Evolutionary conservation across 148 eudicot genomes (phyloP).

Genomic region (Bassia scoparia): DNA sequence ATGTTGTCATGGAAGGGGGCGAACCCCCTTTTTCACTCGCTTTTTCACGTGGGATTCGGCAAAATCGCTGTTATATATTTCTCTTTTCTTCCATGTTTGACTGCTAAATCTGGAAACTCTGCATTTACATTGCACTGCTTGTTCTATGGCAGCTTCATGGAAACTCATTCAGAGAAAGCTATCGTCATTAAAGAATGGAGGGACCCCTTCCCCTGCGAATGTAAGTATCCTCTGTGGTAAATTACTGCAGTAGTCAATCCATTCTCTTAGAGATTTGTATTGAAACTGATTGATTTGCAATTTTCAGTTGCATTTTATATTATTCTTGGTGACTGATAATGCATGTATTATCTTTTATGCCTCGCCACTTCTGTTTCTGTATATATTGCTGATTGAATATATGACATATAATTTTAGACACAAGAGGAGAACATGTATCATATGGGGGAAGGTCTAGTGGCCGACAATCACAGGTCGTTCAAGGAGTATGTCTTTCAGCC

Average conservation of each 20-base stretch:
- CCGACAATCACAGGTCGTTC: conserved; percentile 87
- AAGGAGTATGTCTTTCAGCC: conserved; percentile 84
- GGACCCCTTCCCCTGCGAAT: conserved; percentile 43
- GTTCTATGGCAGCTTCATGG: conserved; percentile 70
- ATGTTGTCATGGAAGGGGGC: conserved; percentile 71
- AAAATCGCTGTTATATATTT: conserved; percentile 64
- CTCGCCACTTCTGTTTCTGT: too few relatives aligned
- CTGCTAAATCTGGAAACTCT: not conserved
- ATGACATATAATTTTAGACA: conserved; percentile 49
- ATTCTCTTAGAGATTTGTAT: not conserved
- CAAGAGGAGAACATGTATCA: conserved; percentile 74
- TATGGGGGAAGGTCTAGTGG: conserved; percentile 76
- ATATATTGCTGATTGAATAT: not conserved
- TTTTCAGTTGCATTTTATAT: too few relatives aligned
- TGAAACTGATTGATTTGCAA: not conserved
- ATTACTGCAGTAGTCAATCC: not conserved
- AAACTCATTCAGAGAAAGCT: conserved; percentile 88
- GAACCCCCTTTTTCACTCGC: conserved; percentile 91
- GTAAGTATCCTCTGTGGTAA: conserved; percentile 43
- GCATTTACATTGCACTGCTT: conserved; percentile 11
- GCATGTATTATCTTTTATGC: not conserved
- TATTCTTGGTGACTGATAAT: too few relatives aligned
- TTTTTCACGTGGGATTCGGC: conserved; percentile 87
- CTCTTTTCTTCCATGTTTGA: conserved; percentile 1
- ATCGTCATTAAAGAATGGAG: conserved; percentile 62